Base-by-base conservation (phyloP, 2,329 filamentous ascomycete genomes). In the Bimuria novae-zelandiae region DNA sequence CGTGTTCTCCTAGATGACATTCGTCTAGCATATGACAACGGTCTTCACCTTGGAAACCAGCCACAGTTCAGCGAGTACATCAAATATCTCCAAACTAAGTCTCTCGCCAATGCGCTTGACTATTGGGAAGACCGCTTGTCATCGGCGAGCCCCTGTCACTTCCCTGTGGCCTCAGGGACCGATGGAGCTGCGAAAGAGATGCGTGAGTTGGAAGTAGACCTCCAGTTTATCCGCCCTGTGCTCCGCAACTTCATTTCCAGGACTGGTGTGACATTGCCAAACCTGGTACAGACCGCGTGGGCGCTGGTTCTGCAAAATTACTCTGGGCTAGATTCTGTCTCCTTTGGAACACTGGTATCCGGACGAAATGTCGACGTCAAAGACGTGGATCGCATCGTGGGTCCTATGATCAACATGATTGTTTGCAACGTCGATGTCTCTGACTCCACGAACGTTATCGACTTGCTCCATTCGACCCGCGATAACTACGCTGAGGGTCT, bases 201-300 rank as follows among this genome's bases (percentile, higher is more conserved):
- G 40, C 40, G 40, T 12, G 40, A 43, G 40, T 12, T 43, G 10
- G 40, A 32, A n/a, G 40, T 19, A 12, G 40, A 43, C 12, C 40
- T 43, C 16, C 40, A 30, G 25, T 43, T 43, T 14, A 43, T 43
- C 10, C 19, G 22, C 70, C 71, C 3, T 55, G 27, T 36, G 10
- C 22, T 46, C 14, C 41, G 56, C 50, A 47, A 43, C 30, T 50
- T 63, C 59, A 80, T 77, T 42, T 69, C 76, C 16, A 58, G 62
- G n/a, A 62, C 67, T 39, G 73, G 72, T 3, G 62, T 79, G 16
- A 80, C 78, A 1, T 44, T 79, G 4, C 71, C 78, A 10, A 79
- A 78, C 54, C 23, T 44, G 17, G 32, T 49, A 3, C 37, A 44
- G 16, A 39, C 39, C 3, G 65, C 69, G 4, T 73, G 70, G 70